phyloP scores from a whole-genome alignment of 768 basidiomycete species.

The Lactarius sanguifluus region DNA sequence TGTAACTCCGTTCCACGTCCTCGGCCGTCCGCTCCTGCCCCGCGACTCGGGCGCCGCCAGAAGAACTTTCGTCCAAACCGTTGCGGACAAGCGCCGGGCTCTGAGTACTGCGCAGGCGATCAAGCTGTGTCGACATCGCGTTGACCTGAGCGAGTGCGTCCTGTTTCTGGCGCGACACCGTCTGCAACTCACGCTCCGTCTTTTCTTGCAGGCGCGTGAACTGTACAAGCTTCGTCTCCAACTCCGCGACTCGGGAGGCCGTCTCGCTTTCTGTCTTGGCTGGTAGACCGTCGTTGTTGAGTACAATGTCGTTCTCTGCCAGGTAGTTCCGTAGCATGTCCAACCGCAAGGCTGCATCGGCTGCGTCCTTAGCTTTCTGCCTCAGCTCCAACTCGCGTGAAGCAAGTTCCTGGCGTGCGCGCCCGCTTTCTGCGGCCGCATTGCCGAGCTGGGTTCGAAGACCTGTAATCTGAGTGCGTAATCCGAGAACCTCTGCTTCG shows the following conservation, averaged over 20 bases:
- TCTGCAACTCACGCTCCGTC: constrained; percentile 72
- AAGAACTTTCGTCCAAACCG: constrained; percentile 36
- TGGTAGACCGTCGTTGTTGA: constrained; percentile 70
- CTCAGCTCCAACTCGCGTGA: constrained; percentile 63
- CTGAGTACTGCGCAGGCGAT: constrained; percentile 58
- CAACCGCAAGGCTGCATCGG: constrained; percentile 71
- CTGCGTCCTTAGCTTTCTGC: constrained; percentile 61
- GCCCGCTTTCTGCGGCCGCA: constrained; percentile 66
- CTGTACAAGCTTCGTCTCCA: constrained; percentile 78
- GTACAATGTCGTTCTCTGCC: constrained; percentile 79
- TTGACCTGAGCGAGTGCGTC: constrained; percentile 73
- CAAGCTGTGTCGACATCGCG: constrained; percentile 64
- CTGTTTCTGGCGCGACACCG: constrained; percentile 61
- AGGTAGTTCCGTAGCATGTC: constrained; percentile 83
- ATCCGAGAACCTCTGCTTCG: constrained; percentile 59
- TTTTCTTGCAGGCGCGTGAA: constrained; percentile 68
- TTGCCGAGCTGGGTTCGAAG: constrained; percentile 72
- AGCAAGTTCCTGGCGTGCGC: constrained; percentile 65
- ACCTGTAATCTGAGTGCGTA: constrained; percentile 72
- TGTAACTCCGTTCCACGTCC: constrained; percentile 76
- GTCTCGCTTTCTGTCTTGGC: constrained; percentile 41
- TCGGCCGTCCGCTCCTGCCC: constrained; percentile 79
- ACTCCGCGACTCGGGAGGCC: constrained; percentile 58
- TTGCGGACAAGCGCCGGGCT: constrained; percentile 46
- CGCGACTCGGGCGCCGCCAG: constrained; percentile 47